phyloP scores from a whole-genome alignment of 2,329 filamentous ascomycete genomes.

The Macrophomina pseudophaseolina region DNA sequence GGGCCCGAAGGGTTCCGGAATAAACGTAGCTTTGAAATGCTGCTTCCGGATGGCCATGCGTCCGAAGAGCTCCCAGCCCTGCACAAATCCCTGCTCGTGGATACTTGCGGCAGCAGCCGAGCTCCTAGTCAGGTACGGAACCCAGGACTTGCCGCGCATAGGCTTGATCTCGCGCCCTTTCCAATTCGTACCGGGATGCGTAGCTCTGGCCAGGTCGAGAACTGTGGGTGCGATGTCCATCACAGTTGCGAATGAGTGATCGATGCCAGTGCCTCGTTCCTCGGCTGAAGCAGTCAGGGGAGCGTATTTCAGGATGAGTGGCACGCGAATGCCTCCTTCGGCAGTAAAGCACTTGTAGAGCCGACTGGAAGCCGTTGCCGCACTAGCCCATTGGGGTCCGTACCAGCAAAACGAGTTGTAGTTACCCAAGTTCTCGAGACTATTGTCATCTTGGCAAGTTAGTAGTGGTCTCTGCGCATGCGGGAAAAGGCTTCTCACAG shows the following conservation, averaged over 20 bases:
- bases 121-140: constrained; percentile 32
- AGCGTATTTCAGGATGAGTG: constrained; percentile 43
- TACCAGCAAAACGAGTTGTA: constrained; percentile 46
- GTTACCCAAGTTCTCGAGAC: constrained; percentile 43
- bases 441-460: constrained; percentile 38
- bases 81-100: constrained; percentile 35
- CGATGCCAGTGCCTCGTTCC: constrained; percentile 30
- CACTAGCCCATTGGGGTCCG: constrained; percentile 41
- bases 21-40: constrained; percentile 42
- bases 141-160: constrained; percentile 40
- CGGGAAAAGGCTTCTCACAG: constrained; percentile 27
- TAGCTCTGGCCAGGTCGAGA: constrained; percentile 41
- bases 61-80: constrained; percentile 45
- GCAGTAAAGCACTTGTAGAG: constrained; percentile 33
- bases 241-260: constrained; percentile 43
- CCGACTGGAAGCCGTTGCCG: constrained; percentile 32
- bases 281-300: constrained; percentile 20
- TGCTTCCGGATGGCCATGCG: constrained; percentile 42
- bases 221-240: constrained; percentile 46
- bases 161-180: constrained; percentile 40
- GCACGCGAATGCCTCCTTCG: constrained; percentile 44
- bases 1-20: constrained; percentile 36
- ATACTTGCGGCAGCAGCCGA: constrained; percentile 26
- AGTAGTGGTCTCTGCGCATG: not conserved
- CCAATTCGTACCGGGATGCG: constrained; percentile 38